Evolutionary conservation across 192 early-diverging fungal species (phyloP), one percentile per base, ranked within the genome.

Genomic region (Dispira parvispora): DNA sequence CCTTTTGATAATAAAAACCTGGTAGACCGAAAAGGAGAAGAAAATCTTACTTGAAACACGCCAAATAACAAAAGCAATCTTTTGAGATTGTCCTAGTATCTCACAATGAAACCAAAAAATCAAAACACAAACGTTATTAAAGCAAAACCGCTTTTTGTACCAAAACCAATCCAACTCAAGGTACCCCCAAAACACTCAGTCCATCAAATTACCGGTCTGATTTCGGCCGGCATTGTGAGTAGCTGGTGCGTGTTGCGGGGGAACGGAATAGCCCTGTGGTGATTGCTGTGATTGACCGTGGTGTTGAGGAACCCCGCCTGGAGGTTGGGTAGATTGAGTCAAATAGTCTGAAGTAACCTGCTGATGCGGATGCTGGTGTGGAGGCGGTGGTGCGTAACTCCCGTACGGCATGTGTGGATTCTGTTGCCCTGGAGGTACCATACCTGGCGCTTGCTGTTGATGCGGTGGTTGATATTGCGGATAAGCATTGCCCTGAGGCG

Each of bases 201-300:
- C 56, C 56, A 58, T 58, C 28, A 50, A 50, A 50, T 50, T 50
- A 50, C 49, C 49, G 8, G n/a, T 23, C 49, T 50, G n/a, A 50
- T 23, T 18, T 18, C 23, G 23, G n/a, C 8, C n/a, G 16, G 23
- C 49, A 18, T 50, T 18, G 49, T 4, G 49, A 8, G 16, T 50
- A 50, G 49, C 8, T 4, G 49, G 8, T 1, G 49, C 1, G 3
- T 18, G 16, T 20, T 18, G 23, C 23, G 16, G 49, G 49, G 1
- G n/a, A 50, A 18, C 1, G 2, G 49, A 8, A 23, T 50, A 8
- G 8, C n/a, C 49, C 8, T 18, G n/a, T 8, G n/a, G n/a, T 20
- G 49, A 8, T 20, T 50, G 49, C 8, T 50, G 53, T 21, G 53
- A 28, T 13, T 55, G 53, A 8, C 28, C 25, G 25, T 18, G 20